Base-by-base conservation (phyloP, 2,329 filamentous ascomycete genomes). In the Neophaeococcomyces aloes region DNA sequence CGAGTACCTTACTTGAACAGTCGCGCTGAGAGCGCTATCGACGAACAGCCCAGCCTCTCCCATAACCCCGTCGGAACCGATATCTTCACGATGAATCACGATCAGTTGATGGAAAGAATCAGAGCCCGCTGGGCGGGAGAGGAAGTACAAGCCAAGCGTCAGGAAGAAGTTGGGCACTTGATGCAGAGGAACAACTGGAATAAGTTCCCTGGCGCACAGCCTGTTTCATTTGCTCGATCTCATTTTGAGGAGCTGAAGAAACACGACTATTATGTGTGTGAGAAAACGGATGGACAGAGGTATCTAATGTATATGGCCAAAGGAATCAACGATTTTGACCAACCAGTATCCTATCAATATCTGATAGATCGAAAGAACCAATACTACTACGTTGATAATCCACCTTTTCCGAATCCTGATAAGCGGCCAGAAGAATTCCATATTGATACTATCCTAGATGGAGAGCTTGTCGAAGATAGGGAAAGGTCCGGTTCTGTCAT, bases 331-430 rank as follows among this genome's bases (percentile, higher is more conserved):
- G 18, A 17, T 8, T 29, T 29, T 11, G 11, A n/a, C 17, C n/a
- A 32, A 29, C 29, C 14, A 11, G n/a, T 14, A 17, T 29, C 29
- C 13, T 75, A 81, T 18, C 84, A 91, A 59, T 95, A 94, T 67
- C 74, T 98, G 45, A 94, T 98, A 65, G 89, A 98, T 66, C 86
- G 91, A 59, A 94, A 88, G 67, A 96, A 98, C 67, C 87, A 96
- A 62, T 98, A 91, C 70, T 94, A 89, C 76, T 86, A 75, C 58
- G 78, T 96, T 48, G 75, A 76, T 23, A 71, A 75, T 48, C 73
- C 96, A 18, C 86, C 94, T 62, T 88, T 96, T 54, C 91, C 91
- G 0, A 69, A 82, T 17, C 76, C 76, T 29, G 69, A 83, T 52
- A 67, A 69, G 0, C 39, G 30, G 10, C 53, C 57, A 48, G 65